A percentile compares a stretch with the other conserved stretches of the same genome.
These are phyloP conservation scores for Luffa acutangula DNA, from an alignment of 306 rosid genomes.

Conservation along the genomic window DNA sequence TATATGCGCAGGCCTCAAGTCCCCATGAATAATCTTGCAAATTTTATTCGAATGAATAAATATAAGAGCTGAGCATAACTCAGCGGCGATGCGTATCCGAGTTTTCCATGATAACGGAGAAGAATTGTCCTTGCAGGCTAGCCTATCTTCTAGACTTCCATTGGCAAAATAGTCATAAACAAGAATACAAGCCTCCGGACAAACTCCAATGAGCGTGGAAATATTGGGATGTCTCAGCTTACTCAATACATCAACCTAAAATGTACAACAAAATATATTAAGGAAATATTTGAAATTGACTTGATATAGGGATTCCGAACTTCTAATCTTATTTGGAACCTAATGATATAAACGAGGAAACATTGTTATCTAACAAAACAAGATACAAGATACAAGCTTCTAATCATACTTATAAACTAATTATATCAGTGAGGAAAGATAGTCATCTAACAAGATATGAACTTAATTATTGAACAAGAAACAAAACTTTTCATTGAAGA, in stretches of 20 bases:
- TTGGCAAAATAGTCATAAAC: conserved; percentile 74
- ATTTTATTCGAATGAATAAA: conserved; percentile 71
- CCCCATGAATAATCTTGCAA: conserved; percentile 65
- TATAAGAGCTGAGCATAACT: conserved; percentile 65
- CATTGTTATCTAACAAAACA: background rate
- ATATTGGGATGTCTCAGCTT: conserved; percentile 77
- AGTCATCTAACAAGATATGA: no score
- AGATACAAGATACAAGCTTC: background rate
- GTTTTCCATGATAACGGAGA: conserved; percentile 78
- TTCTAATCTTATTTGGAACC: background rate
- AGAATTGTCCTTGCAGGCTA: conserved; percentile 45
- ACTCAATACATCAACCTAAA: conserved; percentile 64
- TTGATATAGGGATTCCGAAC: background rate
- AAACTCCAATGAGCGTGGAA: conserved; percentile 63
- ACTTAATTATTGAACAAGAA: no score
- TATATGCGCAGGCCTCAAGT: conserved; percentile 62
- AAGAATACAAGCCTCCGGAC: conserved; percentile 49
- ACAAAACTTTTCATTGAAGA: no score
- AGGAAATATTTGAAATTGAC: background rate
- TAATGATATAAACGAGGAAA: background rate
- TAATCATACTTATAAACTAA: background rate
- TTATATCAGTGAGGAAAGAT: no score
- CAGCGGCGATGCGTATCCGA: conserved; percentile 60
- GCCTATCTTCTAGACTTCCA: conserved; percentile 89
- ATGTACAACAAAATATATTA: conserved; percentile 6